Evolutionary conservation across 495 filamentous ascomycete species (phyloP), one percentile per base, ranked within the genome.

Genomic region (Physcia stellaris): DNA sequence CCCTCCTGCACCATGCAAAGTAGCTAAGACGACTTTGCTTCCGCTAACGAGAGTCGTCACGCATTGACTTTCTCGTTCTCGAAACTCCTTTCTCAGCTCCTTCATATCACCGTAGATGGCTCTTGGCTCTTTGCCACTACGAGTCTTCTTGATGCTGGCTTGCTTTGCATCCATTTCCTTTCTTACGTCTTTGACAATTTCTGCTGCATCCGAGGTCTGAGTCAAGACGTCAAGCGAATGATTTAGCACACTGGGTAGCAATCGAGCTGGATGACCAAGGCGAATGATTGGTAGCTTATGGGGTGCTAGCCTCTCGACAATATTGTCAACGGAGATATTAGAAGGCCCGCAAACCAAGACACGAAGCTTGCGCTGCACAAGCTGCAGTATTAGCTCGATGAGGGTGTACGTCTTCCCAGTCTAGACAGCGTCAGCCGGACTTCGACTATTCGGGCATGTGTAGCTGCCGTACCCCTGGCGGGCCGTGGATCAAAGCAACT

Each of bases 341-440:
- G 83, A 92, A 0, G 90, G 90, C 0, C 90, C 90, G 53, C 90
- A 99, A 15, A 99, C 87, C 2, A 99, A 70, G 12, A 96, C 61
- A 1, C 86, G 73, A 29, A 73, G 68, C 11, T 78, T 74, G 4
- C 70, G 70, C 37, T 66, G 75, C 21, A 90, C 62, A 46, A 96
- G 60, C 48, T 99, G 90, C 21, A 88, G 67, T 40, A 96, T 92
- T 15, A 96, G 64, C 53, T 99, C 90, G 36, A 99, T 90, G 18
- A 99, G 62, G 0, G 92, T 99, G 56, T 96, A 88, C 0, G 90
- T 99, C 50, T 99, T 99, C 18, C 90, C 90, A 0, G 90, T 99
- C 62, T 75, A 31, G 6, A 17, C 32, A 4, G 12, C 22, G 22
- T 39, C 12, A 43, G 32, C 22, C 6, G 33, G n/a, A n/a, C n/a